Conservation (phyloP, 2,329 filamentous ascomycete genomes). For the Talaromyces piceae region DNA sequence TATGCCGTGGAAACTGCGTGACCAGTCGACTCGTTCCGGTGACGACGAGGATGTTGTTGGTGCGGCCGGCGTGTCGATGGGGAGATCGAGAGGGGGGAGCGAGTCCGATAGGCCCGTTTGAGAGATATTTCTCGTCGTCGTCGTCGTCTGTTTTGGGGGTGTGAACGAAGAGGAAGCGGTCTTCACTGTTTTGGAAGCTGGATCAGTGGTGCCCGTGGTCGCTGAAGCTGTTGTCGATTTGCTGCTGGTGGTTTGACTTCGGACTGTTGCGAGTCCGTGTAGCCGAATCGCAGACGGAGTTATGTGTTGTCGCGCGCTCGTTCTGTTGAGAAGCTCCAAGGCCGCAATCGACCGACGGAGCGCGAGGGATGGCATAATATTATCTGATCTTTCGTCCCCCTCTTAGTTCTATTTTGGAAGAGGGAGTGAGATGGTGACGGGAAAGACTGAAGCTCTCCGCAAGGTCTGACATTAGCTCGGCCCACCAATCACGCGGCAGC, state of each 20-base stretch:
- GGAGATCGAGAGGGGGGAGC: constrained; percentile 27
- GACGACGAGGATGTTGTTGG: no score
- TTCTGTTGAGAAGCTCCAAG: constrained; percentile 5
- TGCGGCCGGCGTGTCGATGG: constrained; percentile 3
- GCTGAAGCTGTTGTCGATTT: background rate
- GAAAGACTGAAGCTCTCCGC: background rate
- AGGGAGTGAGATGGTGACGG: background rate
- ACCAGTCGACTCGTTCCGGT: constrained; percentile 64
- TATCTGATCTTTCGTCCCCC: background rate
- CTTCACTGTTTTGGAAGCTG: constrained; percentile 8
- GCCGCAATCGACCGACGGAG: constrained; percentile 11
- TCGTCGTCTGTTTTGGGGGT: constrained; percentile 14
- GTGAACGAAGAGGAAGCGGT: constrained; percentile 14
- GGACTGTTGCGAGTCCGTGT: no score
- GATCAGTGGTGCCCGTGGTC: background rate
- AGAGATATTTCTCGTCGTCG: constrained; percentile 19
- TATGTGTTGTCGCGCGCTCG: constrained; percentile 1
- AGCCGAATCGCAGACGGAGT: background rate
- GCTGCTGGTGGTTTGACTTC: background rate
- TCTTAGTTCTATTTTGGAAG: no score
- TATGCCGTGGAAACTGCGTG: constrained; percentile 73
- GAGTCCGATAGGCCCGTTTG: constrained; percentile 32
- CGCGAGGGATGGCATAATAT: constrained; percentile 11
- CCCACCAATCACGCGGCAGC: constrained; percentile 4
- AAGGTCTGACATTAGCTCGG: background rate